Evolutionary conservation across 768 basidiomycete genomes (phyloP), one percentile per base, ranked within the genome.

Genomic region (Ephemerocybe angulata): DNA sequence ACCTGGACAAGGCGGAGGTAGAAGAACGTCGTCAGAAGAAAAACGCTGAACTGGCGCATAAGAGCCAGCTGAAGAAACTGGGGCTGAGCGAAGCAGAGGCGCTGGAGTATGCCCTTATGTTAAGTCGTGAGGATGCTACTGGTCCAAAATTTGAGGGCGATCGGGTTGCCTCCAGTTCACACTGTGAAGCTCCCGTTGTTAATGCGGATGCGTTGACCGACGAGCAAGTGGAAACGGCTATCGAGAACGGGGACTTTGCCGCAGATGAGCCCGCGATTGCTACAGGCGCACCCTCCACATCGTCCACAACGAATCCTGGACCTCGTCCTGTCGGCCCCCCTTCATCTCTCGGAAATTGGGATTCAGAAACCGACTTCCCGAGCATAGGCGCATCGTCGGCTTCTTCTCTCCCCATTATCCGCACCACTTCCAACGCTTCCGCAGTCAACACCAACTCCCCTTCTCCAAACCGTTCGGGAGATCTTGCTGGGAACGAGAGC

Each of bases 41-140:
- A 6, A 53, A 70, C 44, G 51, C 59, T 1, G 71, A 72, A 41
- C 70, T 68, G 15, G 66, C 64, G 2, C 72, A 78, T 58, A 76
- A 76, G 0, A 75, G 80, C 30, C 81, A 78, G 11, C 66, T 92
- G 22, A 74, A 82, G 30, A 68, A 70, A n/a, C 76, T 93, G 3
- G 90, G 91, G 2, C 69, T 93, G 37, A 84, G 77, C 54, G 90
- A 93, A 61, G 68, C 69, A 1, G 90, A 90, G 62, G 88, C 86
- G 0, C 71, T 93, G 25, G 87, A 90, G 62, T 93, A 93, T 60
- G 77, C 85, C 0, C 66, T 93, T 43, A 93, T 93, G 89, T 77
- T 93, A 59, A 92, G 89, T 58, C 83, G 87, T 8, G 91, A 93
- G 43, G 88, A 92, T 65, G 33, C 8, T 35, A 35, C 33, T 17